phyloP scores from a whole-genome alignment of 164 flowering plant species.

The Annona squamosa region DNA sequence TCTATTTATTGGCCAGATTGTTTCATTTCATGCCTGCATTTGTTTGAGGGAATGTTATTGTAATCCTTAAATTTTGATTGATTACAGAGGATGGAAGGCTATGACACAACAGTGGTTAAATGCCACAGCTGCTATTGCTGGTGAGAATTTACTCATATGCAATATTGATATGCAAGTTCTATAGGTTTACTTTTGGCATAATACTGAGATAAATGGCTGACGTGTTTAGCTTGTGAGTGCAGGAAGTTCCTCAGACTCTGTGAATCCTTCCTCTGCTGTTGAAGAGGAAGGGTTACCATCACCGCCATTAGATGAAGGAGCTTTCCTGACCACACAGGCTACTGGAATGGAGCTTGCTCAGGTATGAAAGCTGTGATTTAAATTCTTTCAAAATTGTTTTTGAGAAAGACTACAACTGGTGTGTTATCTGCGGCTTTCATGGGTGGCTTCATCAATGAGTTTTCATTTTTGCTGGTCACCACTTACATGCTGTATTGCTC shows the following conservation, averaged over 20 bases:
- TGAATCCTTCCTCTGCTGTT: slow-evolving; percentile 64
- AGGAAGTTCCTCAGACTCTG: slow-evolving; percentile 71
- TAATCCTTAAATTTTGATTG: background rate
- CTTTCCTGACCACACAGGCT: slow-evolving; percentile 49
- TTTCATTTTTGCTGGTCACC: background rate
- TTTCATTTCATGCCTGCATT: background rate
- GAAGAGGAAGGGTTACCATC: slow-evolving; percentile 81
- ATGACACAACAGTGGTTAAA: slow-evolving; percentile 72
- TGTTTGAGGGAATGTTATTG: background rate
- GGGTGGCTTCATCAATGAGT: too few relatives aligned
- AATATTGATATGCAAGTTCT: background rate
- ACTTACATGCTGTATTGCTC: background rate
- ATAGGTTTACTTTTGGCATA: background rate
- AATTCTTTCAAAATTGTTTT: background rate
- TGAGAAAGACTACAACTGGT: background rate
- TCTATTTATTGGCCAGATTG: background rate
- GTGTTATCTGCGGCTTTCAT: background rate
- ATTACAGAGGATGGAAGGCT: slow-evolving; percentile 68
- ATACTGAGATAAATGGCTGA: background rate
- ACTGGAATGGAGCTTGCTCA: slow-evolving; percentile 61
- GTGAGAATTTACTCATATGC: slow-evolving; percentile 14
- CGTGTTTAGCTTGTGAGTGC: background rate
- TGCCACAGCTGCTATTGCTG: slow-evolving; percentile 39
- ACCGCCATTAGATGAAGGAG: slow-evolving; percentile 83
- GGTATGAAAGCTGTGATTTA: slow-evolving; percentile 24